These are phyloP conservation scores for Plasmodium knowlesi DNA, from an alignment of 169 alveolate species.

Conservation along the genomic window DNA sequence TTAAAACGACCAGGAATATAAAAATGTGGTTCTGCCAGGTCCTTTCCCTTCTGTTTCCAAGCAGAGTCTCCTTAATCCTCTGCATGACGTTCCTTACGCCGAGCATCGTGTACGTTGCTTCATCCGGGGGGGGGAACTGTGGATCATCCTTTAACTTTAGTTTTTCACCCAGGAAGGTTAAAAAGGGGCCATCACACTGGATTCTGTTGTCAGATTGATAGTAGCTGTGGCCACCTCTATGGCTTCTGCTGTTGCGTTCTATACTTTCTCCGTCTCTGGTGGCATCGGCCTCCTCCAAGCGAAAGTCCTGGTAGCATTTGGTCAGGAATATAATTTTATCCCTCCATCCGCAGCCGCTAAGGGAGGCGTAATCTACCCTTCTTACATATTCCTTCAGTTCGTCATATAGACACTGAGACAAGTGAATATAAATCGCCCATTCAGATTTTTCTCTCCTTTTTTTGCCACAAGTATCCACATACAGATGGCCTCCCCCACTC, in stretches of 20 bases:
- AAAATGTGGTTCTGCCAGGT: background rate
- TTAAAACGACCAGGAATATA: conserved; percentile 25
- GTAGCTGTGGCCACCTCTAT: background rate
- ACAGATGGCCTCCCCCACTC: conserved; percentile 9
- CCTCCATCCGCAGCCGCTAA: background rate
- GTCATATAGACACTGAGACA: conserved; percentile 15
- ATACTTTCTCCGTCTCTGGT: too few relatives aligned
- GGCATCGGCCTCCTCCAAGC: background rate
- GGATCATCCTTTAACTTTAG: background rate
- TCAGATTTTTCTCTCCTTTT: background rate
- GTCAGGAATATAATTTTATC: conserved; percentile 23
- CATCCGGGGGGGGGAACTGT: background rate
- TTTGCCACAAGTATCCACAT: background rate
- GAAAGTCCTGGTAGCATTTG: conserved; percentile 24
- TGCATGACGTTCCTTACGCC: background rate
- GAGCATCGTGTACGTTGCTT: background rate
- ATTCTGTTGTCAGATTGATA: background rate
- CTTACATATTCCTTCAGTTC: conserved; percentile 24
- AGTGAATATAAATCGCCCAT: conserved; percentile 3
- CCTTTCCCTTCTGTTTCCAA: background rate
- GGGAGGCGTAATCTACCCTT: background rate
- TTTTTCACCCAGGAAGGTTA: conserved; percentile 10
- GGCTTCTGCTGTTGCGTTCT: background rate
- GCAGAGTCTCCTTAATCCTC: background rate
- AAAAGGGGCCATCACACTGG: background rate